These are phyloP conservation scores for Cystofilobasidium ferigula DNA, from an alignment of 768 basidiomycete genomes.

Conservation along the genomic window DNA sequence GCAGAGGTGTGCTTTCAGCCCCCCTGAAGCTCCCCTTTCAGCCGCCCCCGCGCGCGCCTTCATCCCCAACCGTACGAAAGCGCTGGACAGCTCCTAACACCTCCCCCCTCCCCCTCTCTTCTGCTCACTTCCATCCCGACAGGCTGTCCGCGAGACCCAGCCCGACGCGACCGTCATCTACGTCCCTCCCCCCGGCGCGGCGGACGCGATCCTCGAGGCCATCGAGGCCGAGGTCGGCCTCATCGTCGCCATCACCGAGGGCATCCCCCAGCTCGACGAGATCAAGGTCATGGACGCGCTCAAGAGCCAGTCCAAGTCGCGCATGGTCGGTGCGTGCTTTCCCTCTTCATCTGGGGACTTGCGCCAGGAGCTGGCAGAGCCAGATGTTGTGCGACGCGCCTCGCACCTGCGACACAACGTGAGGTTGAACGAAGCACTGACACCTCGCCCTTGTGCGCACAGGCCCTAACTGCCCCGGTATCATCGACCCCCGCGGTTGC, in stretches of 20 bases:
- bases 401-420: too few species aligned
- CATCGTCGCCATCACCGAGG: conserved; percentile 97
- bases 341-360: not conserved
- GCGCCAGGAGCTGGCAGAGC: too few species aligned
- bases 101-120: too few species aligned
- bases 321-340: conserved; percentile 51
- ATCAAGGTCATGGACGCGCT: conserved; percentile 89
- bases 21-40: not conserved
- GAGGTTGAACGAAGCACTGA: too few species aligned
- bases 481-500: conserved; percentile 93
- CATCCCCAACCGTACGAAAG: too few species aligned
- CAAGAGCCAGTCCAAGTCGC: conserved; percentile 82
- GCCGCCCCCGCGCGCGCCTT: too few species aligned
- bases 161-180: conserved; percentile 96
- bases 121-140: not conserved
- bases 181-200: conserved; percentile 91
- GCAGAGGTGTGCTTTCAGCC: too few species aligned
- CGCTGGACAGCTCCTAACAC: too few species aligned
- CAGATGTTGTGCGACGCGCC: too few species aligned
- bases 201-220: conserved; percentile 95
- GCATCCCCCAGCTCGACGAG: conserved; percentile 95
- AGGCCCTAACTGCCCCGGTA: conserved; percentile 87
- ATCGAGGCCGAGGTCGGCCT: conserved; percentile 96
- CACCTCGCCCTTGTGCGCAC: not conserved
- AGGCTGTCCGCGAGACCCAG: conserved; percentile 75